Percentiles rank a stretch among this genome's conserved stretches.
Conservation (phyloP, 116 monocot genomes). For the Dioscorea cayenensis region DNA sequence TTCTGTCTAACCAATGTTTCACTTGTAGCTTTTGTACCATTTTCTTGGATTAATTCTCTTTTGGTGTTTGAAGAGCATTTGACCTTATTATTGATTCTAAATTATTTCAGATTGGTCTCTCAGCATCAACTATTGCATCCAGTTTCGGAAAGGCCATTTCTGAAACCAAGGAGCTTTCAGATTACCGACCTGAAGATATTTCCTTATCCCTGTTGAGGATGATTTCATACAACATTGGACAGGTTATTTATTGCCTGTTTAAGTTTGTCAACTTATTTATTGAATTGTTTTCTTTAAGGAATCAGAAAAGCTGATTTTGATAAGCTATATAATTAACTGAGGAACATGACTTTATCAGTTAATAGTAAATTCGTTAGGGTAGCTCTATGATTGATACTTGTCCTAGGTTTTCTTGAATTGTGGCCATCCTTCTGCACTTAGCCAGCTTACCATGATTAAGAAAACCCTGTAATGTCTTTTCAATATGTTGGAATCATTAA, state of each 20-base stretch:
- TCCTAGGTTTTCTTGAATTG: too few species aligned
- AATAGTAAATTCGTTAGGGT: too few species aligned
- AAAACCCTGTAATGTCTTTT: background rate
- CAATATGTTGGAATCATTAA: background rate
- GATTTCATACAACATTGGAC: conserved; percentile 81
- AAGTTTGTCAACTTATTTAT: background rate
- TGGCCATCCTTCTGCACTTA: too few species aligned
- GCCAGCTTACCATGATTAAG: too few species aligned
- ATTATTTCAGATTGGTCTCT: conserved; percentile 59
- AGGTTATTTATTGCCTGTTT: conserved; percentile 20
- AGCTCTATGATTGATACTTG: too few species aligned
- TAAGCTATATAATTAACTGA: too few species aligned
- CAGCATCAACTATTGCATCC: conserved; percentile 76
- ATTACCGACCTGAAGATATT: conserved; percentile 71
- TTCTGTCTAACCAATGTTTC: background rate
- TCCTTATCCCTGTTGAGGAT: conserved; percentile 71
- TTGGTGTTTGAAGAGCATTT: background rate
- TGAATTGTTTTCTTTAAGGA: too few species aligned
- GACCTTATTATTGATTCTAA: background rate
- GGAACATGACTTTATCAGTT: too few species aligned
- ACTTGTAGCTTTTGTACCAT: background rate
- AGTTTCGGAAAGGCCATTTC: conserved; percentile 77
- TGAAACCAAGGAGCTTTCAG: conserved; percentile 53
- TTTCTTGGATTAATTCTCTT: background rate
- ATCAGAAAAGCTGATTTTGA: too few species aligned